These are phyloP conservation scores for Septoria petroselini DNA, from an alignment of 2,329 filamentous ascomycete species.

Conservation along the genomic window DNA sequence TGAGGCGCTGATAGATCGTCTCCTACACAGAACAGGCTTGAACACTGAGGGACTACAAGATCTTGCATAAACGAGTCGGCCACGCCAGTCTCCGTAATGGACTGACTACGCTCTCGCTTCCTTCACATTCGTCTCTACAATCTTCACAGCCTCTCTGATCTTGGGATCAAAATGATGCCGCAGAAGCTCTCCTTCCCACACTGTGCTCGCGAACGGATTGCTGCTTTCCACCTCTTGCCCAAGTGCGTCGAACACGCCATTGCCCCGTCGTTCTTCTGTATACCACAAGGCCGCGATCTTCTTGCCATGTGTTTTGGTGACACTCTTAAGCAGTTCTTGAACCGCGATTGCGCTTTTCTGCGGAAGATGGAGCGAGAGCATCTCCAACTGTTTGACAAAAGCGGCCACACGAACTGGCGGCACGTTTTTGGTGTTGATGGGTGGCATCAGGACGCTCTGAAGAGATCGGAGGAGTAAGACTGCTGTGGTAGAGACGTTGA, in stretches of 20 bases:
- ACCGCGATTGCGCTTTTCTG: slow-evolving; percentile 84
- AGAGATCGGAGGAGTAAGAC: slow-evolving; percentile 87
- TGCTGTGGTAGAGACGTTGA: slow-evolving; percentile 93
- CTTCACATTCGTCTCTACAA: slow-evolving; percentile 30
- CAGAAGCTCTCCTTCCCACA: slow-evolving; percentile 91
- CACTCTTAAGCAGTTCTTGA: slow-evolving; percentile 71
- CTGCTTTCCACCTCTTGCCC: slow-evolving; percentile 74
- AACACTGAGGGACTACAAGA: too few relatives aligned
- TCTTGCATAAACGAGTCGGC: too few relatives aligned
- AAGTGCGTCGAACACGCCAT: slow-evolving; percentile 77
- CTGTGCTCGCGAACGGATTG: slow-evolving; percentile 84
- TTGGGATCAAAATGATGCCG: slow-evolving; percentile 81
- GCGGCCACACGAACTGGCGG: slow-evolving; percentile 84
- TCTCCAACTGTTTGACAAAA: slow-evolving; percentile 88
- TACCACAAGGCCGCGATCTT: slow-evolving; percentile 88
- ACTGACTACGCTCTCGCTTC: slow-evolving; percentile 16
- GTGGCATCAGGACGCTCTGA: slow-evolving; percentile 73
- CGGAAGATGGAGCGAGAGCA: slow-evolving; percentile 75
- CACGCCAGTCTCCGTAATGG: too few relatives aligned
- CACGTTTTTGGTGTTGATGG: slow-evolving; percentile 67
- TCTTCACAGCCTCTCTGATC: slow-evolving; percentile 63
- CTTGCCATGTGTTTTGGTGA: slow-evolving; percentile 75
- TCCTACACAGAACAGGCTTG: too few relatives aligned
- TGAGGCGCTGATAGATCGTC: too few relatives aligned
- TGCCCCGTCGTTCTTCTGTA: slow-evolving; percentile 87